Evolutionary conservation across 768 basidiomycete genomes (phyloP), one percentile per base, ranked within the genome.

Genomic region (Crepidotus variabilis): DNA sequence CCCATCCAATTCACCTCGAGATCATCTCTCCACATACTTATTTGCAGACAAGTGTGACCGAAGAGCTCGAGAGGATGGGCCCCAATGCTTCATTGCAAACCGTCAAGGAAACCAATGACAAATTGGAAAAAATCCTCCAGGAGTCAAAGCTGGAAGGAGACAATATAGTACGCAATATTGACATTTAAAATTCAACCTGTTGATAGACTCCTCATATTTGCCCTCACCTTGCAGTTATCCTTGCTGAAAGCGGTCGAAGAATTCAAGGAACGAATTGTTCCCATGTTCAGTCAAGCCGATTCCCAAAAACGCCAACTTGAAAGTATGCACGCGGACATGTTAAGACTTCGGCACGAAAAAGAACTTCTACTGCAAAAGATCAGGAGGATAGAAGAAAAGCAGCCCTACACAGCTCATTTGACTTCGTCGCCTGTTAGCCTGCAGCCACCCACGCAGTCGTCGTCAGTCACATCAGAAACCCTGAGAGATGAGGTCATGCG

Each of bases 201-300:
- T 11, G 14, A 43, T 3, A 28, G n/a, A 32, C 16, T 24, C 32
- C 57, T 49, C 32, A 46, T 52, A 16, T 34, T 20, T 45, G 6
- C 18, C 23, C n/a, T 51, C n/a, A 14, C 35, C 23, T 9, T n/a
- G 14, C 50, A 79, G 78, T 52, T 56, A 2, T 53, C 60, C 43
- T 60, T 80, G 9, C 58, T 73, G n/a, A 57, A 65, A 46, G 74
- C 76, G 2, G 59, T 79, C 6, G 63, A 68, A 24, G 70, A 77
- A 48, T 78, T 81, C 59, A 72, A 69, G 34, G 61, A 70, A 22
- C 73, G 77, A 6, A 74, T 79, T 14, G 61, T 72, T 14, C 79
- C 79, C 6, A 14, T 75, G 1, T 78, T 75, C 54, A 61, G 58
- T 22, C 62, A 59, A 47, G 55, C 68, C 11, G 69, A 72, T 32